A percentile compares a stretch with the other conserved stretches of the same genome.
Conservation (phyloP, 108 stramenopile species). For the Epipyxis sp. region DNA sequence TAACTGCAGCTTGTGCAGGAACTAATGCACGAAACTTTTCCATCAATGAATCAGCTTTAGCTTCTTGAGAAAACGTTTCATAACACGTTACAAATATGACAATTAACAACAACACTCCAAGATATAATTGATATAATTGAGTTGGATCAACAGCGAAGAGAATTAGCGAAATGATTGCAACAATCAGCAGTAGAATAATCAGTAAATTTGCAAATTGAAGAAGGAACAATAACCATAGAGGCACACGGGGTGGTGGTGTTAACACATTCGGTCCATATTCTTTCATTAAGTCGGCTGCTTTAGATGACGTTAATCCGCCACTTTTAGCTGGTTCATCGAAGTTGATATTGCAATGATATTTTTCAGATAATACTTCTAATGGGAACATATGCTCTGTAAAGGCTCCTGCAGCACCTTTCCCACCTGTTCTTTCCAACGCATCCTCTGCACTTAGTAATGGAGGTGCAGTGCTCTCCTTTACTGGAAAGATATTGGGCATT, state of each 20-base stretch:
- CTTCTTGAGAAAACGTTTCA: constrained; percentile 60
- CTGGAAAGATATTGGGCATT: neutral
- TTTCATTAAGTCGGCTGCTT: constrained; percentile 18
- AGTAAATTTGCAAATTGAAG: constrained; percentile 57
- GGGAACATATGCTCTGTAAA: neutral
- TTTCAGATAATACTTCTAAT: neutral
- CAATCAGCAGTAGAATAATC: constrained; percentile 61
- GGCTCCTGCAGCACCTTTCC: neutral
- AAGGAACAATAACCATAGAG: constrained; percentile 59
- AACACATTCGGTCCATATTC: constrained; percentile 35
- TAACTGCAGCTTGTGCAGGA: constrained; percentile 40
- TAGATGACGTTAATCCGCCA: constrained; percentile 5
- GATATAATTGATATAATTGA: constrained; percentile 42
- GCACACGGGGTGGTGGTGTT: constrained; percentile 21
- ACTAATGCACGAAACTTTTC: constrained; percentile 41
- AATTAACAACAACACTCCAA: constrained; percentile 59
- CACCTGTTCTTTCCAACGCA: neutral
- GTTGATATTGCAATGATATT: neutral
- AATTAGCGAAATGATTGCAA: constrained; percentile 58
- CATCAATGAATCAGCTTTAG: constrained; percentile 58
- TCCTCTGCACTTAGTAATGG: neutral
- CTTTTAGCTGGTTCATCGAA: neutral
- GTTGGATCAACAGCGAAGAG: constrained; percentile 45
- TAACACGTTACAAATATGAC: constrained; percentile 63
- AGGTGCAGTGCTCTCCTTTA: neutral